These are phyloP conservation scores for Limonium bicolor DNA, from an alignment of 148 eudicot species.

Conservation along the genomic window DNA sequence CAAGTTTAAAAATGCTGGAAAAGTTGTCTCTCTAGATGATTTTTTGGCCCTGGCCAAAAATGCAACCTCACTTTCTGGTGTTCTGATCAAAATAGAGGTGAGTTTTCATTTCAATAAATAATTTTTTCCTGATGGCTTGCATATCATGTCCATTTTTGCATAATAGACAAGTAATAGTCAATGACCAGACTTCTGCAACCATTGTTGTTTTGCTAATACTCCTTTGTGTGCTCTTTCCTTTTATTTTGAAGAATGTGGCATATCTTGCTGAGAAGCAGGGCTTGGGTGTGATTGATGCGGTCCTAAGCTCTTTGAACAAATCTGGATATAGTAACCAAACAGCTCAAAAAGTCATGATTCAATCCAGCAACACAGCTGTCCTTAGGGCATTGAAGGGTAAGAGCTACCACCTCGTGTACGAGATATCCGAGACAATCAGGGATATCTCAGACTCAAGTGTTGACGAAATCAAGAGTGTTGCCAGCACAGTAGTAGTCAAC, in stretches of 20 bases:
- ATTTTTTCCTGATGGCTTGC: no score
- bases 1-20: conserved; percentile 19
- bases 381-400: conserved; percentile 38
- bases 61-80: conserved; percentile 53
- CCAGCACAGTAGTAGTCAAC: conserved; percentile 43
- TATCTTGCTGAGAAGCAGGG: conserved; percentile 65
- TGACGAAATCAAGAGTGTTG: conserved; percentile 44
- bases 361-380: conserved; percentile 57
- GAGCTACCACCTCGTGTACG: conserved; percentile 59
- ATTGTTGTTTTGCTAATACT: no score
- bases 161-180: no score
- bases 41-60: conserved; percentile 30
- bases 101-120: conserved; percentile 19
- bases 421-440: conserved; percentile 39
- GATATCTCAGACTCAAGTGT: conserved; percentile 35
- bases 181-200: no score
- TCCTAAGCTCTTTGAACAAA: conserved; percentile 31
- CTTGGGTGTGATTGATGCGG: conserved; percentile 44
- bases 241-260: conserved; percentile 46
- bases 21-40: conserved; percentile 32
- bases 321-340: conserved; percentile 25
- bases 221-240: neutral
- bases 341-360: conserved; percentile 48
- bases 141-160: no score
- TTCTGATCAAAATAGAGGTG: conserved; percentile 74